A percentile compares a stretch with the other conserved stretches of the same genome.
Conservation (phyloP, 192 early-diverging fungal species). For the Phycomyces nitens region DNA sequence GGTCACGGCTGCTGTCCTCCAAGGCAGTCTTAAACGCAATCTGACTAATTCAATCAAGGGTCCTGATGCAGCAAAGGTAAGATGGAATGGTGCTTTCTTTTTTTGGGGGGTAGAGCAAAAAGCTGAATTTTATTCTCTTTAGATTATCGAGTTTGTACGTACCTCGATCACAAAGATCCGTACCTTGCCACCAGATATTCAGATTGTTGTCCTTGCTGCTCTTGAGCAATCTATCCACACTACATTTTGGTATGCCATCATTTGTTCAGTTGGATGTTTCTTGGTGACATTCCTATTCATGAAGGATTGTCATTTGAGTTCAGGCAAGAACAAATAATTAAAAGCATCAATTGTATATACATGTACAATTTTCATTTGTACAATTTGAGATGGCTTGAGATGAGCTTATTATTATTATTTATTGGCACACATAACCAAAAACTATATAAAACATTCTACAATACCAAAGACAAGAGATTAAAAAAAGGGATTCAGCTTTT, state of each 20-base stretch:
- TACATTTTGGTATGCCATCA: conserved; percentile 14
- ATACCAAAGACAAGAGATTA: too few relatives aligned
- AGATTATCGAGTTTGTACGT: conserved; percentile 26
- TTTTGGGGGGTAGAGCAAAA: background rate
- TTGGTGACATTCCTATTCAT: conserved; percentile 3
- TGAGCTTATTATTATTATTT: too few relatives aligned
- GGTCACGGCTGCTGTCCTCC: conserved; percentile 38
- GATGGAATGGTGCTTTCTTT: background rate
- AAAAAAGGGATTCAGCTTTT: too few relatives aligned
- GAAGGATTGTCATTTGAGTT: conserved; percentile 18
- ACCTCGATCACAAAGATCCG: conserved; percentile 23
- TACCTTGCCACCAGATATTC: conserved; percentile 15
- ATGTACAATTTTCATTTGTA: too few relatives aligned
- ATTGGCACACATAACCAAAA: too few relatives aligned
- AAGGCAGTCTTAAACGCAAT: conserved; percentile 28
- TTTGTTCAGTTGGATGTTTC: conserved; percentile 10
- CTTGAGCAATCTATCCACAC: conserved; percentile 12
- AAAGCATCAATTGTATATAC: too few relatives aligned
- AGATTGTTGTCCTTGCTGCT: conserved; percentile 3
- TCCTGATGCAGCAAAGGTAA: conserved; percentile 29
- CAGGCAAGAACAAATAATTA: conserved; percentile 5
- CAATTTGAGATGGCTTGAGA: too few relatives aligned
- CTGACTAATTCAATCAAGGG: conserved; percentile 26
- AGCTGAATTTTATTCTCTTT: background rate
- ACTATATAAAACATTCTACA: too few relatives aligned